phyloP scores from a whole-genome alignment of 2,329 filamentous ascomycete species.

The Ascochyta pisi region DNA sequence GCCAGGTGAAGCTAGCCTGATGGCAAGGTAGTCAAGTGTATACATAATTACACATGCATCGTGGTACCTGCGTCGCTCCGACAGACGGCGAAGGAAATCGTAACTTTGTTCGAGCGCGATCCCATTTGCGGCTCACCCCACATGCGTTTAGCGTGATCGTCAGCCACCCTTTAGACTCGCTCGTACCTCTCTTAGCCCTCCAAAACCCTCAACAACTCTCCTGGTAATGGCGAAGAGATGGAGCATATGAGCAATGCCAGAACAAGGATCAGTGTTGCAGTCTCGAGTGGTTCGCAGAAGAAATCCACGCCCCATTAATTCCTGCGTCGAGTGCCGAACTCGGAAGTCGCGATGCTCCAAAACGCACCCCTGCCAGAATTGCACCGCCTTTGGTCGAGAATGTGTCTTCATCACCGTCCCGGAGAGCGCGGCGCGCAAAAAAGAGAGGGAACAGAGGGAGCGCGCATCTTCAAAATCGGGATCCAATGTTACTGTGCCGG shows the following conservation, averaged over 20 bases:
- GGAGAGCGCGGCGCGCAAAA: slow-evolving; percentile 48
- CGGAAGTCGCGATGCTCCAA: slow-evolving; percentile 50
- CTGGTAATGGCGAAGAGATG: slow-evolving; percentile 43
- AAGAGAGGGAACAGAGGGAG: slow-evolving; percentile 42
- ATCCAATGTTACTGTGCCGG: slow-evolving; percentile 33
- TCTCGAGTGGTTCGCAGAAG: slow-evolving; percentile 48
- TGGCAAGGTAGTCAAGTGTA: slow-evolving; percentile 15
- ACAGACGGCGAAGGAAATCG: slow-evolving; percentile 24
- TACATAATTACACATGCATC: slow-evolving; percentile 6
- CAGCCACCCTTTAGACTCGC: slow-evolving; percentile 12
- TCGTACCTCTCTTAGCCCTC: slow-evolving; percentile 8
- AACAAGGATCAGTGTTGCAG: slow-evolving; percentile 47
- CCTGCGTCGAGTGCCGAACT: slow-evolving; percentile 49
- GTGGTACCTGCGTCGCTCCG: slow-evolving; percentile 34
- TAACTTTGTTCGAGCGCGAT: slow-evolving; percentile 11
- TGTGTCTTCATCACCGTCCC: slow-evolving; percentile 50
- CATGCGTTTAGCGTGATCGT: slow-evolving; percentile 17
- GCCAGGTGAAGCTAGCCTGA: slow-evolving; percentile 10
- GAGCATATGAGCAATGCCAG: slow-evolving; percentile 44
- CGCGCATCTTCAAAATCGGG: slow-evolving; percentile 37
- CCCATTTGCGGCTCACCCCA: slow-evolving; percentile 17
- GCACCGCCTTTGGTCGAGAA: slow-evolving; percentile 48
- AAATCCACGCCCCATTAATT: slow-evolving; percentile 50
- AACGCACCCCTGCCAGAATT: slow-evolving; percentile 50
- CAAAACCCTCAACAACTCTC: slow-evolving; percentile 22